Percentiles rank a stretch among this genome's conserved stretches.
phyloP scores from a whole-genome alignment of 768 basidiomycete species.

The Trametopsis cervina region DNA sequence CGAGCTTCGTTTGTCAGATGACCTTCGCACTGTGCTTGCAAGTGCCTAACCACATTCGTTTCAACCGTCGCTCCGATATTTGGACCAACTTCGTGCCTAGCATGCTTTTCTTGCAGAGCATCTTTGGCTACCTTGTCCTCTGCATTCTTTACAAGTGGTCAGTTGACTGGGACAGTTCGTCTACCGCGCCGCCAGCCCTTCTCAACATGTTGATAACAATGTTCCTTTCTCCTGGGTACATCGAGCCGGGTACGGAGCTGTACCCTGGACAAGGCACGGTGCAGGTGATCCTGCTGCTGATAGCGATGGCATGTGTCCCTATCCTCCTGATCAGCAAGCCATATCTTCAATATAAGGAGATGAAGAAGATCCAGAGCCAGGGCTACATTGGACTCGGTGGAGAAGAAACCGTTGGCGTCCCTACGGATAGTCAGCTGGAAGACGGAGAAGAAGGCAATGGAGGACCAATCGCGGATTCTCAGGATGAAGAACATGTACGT shows the following conservation, averaged over 20 bases:
- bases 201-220: constrained; percentile 95
- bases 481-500: constrained; percentile 63
- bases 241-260: constrained; percentile 61
- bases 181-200: constrained; percentile 75
- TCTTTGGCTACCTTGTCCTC: constrained; percentile 92
- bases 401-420: constrained; percentile 45
- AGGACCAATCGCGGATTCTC: constrained; percentile 64
- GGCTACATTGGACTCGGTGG: constrained; percentile 73
- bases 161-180: constrained; percentile 76
- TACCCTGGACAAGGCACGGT: constrained; percentile 85
- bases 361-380: constrained; percentile 71
- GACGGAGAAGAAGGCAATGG: constrained; percentile 81
- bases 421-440: constrained; percentile 57
- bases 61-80: constrained; percentile 81
- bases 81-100: constrained; percentile 96
- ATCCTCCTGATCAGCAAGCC: constrained; percentile 93
- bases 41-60: constrained; percentile 90
- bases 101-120: constrained; percentile 94
- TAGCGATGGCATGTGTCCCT: constrained; percentile 86
- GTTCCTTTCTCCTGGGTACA: constrained; percentile 86
- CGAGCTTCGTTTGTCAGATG: constrained; percentile 55
- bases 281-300: constrained; percentile 68
- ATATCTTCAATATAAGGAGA: constrained; percentile 87
- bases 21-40: constrained; percentile 96
- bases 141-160: constrained; percentile 98